Conservation (phyloP, 1,139 yeast species). For the Taiozyma sp. region DNA sequence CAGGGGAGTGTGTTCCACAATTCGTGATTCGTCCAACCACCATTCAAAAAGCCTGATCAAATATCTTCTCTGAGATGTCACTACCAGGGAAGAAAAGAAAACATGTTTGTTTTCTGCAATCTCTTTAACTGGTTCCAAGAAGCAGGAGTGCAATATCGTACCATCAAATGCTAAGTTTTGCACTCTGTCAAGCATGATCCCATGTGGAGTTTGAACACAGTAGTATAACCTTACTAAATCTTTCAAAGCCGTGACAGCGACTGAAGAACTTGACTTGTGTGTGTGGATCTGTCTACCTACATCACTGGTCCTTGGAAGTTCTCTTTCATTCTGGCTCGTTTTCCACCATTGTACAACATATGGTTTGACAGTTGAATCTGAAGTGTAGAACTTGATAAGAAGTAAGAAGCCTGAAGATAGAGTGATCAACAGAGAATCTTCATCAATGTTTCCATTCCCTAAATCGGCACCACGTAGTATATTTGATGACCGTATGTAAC, state of each 20-base stretch:
- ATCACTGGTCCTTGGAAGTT: constrained; percentile 26
- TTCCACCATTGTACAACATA: constrained; percentile 54
- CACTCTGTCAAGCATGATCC: constrained; percentile 36
- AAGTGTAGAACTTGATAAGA: constrained; percentile 31
- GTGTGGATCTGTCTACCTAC: constrained; percentile 35
- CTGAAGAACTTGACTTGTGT: constrained; percentile 36
- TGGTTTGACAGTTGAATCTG: constrained; percentile 31
- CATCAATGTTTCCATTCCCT: constrained; percentile 20
- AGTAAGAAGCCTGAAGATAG: constrained; percentile 40
- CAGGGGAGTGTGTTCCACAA: constrained; percentile 29
- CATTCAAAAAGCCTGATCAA: constrained; percentile 39
- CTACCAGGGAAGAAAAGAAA: constrained; percentile 32
- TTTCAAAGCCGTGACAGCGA: constrained; percentile 36
- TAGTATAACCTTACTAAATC: constrained; percentile 37
- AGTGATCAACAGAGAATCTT: constrained; percentile 41
- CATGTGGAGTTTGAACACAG: constrained; percentile 33
- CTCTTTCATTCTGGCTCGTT: constrained; percentile 16
- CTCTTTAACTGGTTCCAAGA: constrained; percentile 32
- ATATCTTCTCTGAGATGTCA: constrained; percentile 35
- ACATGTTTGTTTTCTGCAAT: constrained; percentile 24
- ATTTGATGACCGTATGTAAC: constrained; percentile 36
- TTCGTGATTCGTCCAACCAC: constrained; percentile 29
- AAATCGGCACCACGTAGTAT: constrained; percentile 28
- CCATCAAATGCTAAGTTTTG: constrained; percentile 41
- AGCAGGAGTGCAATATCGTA: constrained; percentile 38